Conservation (phyloP, 2,329 filamentous ascomycete species). For the Chaetomiaceae sp. region DNA sequence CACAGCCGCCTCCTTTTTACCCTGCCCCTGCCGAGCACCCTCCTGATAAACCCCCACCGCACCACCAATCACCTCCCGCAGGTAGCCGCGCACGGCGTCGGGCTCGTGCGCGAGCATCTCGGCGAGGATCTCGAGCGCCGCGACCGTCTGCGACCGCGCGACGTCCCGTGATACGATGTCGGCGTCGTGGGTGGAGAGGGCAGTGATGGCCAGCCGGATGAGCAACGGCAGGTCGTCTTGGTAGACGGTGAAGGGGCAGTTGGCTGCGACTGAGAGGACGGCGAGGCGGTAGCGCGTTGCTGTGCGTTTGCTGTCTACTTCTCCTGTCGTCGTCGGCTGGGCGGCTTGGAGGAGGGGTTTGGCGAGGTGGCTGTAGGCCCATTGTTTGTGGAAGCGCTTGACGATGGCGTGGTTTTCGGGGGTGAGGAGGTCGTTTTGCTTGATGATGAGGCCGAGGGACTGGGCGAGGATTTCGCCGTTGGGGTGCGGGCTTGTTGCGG, state of each 20-base stretch:
- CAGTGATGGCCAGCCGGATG: conserved; percentile 45
- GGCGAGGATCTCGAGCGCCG: conserved; percentile 45
- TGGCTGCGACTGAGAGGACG: conserved; percentile 44
- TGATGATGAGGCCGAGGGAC: conserved; percentile 40
- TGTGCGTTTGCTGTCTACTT: conserved; percentile 26
- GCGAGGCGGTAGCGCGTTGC: conserved; percentile 42
- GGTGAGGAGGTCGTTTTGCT: conserved; percentile 35
- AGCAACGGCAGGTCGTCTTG: conserved; percentile 44
- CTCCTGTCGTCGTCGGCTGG: conserved; percentile 30
- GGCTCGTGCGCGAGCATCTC: conserved; percentile 44
- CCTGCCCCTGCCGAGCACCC: conserved; percentile 1
- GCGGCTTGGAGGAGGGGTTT: conserved; percentile 43
- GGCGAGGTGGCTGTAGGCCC: conserved; percentile 43
- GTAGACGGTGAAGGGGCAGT: conserved; percentile 48
- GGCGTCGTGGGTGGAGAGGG: conserved; percentile 38
- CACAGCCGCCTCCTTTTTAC: neutral
- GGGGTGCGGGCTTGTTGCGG: conserved; percentile 29
- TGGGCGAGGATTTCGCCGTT: conserved; percentile 39
- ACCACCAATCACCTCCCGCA: conserved; percentile 45
- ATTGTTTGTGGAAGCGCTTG: conserved; percentile 42
- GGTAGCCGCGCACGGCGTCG: conserved; percentile 42
- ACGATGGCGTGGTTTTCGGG: conserved; percentile 40
- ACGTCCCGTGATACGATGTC: neutral
- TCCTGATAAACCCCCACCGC: conserved; percentile 35
- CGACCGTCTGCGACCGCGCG: conserved; percentile 36